phyloP scores from a whole-genome alignment of 1,284 basidiomycete genomes.

The Ceratobasidium sp. region DNA sequence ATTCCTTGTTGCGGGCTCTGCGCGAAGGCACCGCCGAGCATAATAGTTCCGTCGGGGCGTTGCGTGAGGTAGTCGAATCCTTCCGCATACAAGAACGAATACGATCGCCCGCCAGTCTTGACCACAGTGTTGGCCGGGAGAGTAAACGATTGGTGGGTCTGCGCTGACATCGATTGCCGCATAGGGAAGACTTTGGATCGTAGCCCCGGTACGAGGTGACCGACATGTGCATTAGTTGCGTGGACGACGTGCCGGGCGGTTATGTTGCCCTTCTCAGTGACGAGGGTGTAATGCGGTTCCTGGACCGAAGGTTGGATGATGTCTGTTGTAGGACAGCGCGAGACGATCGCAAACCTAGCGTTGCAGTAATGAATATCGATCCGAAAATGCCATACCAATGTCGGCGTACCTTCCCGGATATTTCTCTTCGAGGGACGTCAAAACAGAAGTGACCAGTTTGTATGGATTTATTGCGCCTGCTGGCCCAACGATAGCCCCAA shows the following conservation, averaged over 20 bases:
- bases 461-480: constrained; percentile 72
- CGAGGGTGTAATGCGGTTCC: constrained; percentile 60
- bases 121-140: constrained; percentile 52
- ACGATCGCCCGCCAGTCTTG: constrained; percentile 60
- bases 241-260: constrained; percentile 53
- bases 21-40: constrained; percentile 71
- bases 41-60: constrained; percentile 69
- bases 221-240: constrained; percentile 57
- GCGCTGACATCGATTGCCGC: constrained; percentile 76
- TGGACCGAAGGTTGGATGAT: constrained; percentile 56
- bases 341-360: constrained; percentile 64
- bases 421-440: constrained; percentile 63
- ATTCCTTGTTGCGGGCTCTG: constrained; percentile 55
- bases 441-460: constrained; percentile 67
- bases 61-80: constrained; percentile 82
- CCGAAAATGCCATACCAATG: constrained; percentile 12
- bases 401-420: constrained; percentile 61
- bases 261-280: constrained; percentile 50
- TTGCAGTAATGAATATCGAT: background rate
- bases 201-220: constrained; percentile 54
- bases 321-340: constrained; percentile 65
- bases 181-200: constrained; percentile 63
- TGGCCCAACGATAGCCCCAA: constrained; percentile 64
- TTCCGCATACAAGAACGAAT: constrained; percentile 71
- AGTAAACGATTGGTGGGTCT: constrained; percentile 63